phyloP scores from a whole-genome alignment of 805 yeast species.

The Saccharomycopsis guyanensis region DNA sequence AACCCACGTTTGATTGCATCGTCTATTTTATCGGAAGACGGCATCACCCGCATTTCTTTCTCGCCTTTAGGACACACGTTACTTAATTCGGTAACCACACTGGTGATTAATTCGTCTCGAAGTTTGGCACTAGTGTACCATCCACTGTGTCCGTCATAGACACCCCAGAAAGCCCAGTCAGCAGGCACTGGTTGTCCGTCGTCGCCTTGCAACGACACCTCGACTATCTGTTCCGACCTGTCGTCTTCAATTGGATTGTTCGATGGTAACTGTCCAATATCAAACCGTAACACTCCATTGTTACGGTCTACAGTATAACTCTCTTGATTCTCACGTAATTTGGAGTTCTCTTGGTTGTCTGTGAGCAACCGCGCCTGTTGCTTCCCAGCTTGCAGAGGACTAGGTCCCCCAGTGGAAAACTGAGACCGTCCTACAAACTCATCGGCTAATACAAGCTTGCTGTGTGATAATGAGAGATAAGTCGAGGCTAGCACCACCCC shows the following conservation, averaged over 20 bases:
- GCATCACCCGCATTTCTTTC: constrained; percentile 42
- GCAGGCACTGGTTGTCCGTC: constrained; percentile 33
- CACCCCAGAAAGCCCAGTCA: constrained; percentile 93
- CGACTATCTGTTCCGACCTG: constrained; percentile 73
- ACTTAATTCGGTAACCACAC: constrained; percentile 71
- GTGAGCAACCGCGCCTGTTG: constrained; percentile 49
- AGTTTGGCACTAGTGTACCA: constrained; percentile 87
- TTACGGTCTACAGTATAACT: constrained; percentile 75
- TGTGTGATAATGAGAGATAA: constrained; percentile 24
- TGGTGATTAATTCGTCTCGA: constrained; percentile 67
- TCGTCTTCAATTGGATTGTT: constrained; percentile 95
- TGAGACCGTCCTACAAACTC: constrained; percentile 1
- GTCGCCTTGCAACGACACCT: constrained; percentile 58
- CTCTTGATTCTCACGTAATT: constrained; percentile 69
- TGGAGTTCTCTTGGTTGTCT: constrained; percentile 64
- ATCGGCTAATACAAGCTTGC: constrained; percentile 17
- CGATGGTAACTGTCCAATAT: constrained; percentile 81
- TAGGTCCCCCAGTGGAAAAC: constrained; percentile 21
- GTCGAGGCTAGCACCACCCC: constrained; percentile 26
- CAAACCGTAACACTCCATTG: constrained; percentile 83
- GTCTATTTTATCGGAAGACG: constrained; percentile 64
- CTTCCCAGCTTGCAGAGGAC: constrained; percentile 29
- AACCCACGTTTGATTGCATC: constrained; percentile 78
- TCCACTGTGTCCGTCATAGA: constrained; percentile 96
- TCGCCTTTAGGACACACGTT: constrained; percentile 35